Evolutionary conservation across 2,329 filamentous ascomycete species (phyloP), one percentile per base, ranked within the genome.

Genomic region (Alternaria rosae): DNA sequence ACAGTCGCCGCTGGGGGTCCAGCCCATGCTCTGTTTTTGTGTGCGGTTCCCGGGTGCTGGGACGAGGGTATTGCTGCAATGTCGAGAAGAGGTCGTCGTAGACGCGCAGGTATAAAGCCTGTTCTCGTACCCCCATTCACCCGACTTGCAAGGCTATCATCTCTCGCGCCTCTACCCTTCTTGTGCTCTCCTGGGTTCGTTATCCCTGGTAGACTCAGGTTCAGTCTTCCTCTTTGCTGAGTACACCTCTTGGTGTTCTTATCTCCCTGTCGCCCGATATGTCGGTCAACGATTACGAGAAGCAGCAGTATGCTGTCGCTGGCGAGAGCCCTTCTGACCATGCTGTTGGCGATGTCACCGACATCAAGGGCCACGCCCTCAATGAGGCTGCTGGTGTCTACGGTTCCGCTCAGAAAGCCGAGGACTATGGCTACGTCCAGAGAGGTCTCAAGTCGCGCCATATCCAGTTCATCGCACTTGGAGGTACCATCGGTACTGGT

Each of bases 391-490:
- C 81, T 43, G 85, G 83, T 54, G 48, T 87, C 20, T 87, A 85
- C 71, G 85, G 85, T 47, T 81, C 85, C 65, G 69, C 84, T 41
- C 76, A 82, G 55, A 81, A 80, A 7, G 85, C 84, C 10, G 62
- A 65, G 41, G 43, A 63, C 5, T 63, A 51, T 23, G 63, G 63
- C 54, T 66, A 66, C 30, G 57, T 66, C 21, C 55, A 61, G 35
- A 35, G 59, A 57, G 66, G 79, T 51, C 76, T 84, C 58, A 85
- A 85, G 71, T 84, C 84, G 38, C 82, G 85, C 66, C 86, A 88
- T 72, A 85, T 87, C 53, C 81, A 87, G 64, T 86, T 87, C 70
- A 88, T 89, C 69, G 86, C 86, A 13, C 80, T 88, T 13, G 85
- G 86, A 57, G 86, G 86, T 59, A 86, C 85, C 5, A 88, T 88